Base-by-base conservation (phyloP, 2,329 filamentous ascomycete genomes). In the Metarhizium robertsii region DNA sequence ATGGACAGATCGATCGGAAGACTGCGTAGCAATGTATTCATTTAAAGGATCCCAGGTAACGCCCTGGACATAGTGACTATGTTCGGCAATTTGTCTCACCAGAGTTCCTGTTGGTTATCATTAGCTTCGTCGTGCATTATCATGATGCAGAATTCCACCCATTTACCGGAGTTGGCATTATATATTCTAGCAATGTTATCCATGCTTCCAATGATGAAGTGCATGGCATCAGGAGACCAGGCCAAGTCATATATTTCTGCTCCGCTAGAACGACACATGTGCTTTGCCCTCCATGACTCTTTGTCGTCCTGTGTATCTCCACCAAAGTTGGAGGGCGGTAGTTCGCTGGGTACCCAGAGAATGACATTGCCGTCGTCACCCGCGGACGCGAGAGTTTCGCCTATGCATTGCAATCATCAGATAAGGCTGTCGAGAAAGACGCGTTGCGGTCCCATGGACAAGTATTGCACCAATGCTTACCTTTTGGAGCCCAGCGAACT, bases 171-270 rank as follows among this genome's bases (percentile, higher is more conserved):
- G 61, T 88, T 87, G 55, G 92, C 89, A 71, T 95, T 96, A 77
- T 96, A 97, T 64, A 99, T 97, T 57, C 92, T 84, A 57, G 94
- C 92, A 68, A 97, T 87, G 69, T 99, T 99, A 75, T 99, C 94
- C 92, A 99, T 97, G 74, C 94, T 97, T 43, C 94, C 94, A 29
- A 95, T 96, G 64, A 99, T 96, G 75, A 99, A 96, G 74, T 95
- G 94, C 43, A 86, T 78, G 43, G 89, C 91, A 71, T 99, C 94
- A n/a, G 95, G 95, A 51, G 94, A 97, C 95, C 94, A 99, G 52
- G 94, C 94, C 56, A 99, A 76, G 71, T 99, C 94, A 73, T 99
- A 99, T 62, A 99, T 97, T 71, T 99, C 94, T 11, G 92, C 90
- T 40, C 92, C 92, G 59, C 88, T 90, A 49, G 92, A 95, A 59